Evolutionary conservation across 73 alveolate species (phyloP).

Genomic region (Paraurostyla sp.): DNA sequence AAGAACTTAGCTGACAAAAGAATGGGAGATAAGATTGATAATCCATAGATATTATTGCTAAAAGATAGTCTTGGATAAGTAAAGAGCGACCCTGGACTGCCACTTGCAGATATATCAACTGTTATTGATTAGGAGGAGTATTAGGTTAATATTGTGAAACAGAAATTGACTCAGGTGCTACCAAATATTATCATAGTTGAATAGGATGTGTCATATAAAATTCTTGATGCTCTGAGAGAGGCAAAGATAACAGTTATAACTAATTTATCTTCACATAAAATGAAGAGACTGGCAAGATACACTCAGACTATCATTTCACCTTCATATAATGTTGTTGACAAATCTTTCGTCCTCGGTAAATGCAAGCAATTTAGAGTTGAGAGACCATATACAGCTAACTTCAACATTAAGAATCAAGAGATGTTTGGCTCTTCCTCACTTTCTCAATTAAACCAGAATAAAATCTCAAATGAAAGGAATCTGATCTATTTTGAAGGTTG

Average conservation of each 20-base stretch:
- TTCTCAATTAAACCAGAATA: neutral
- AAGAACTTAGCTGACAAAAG: slow-evolving; percentile 85
- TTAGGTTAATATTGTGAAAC: slow-evolving; percentile 73
- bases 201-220: slow-evolving; percentile 72
- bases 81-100: slow-evolving; percentile 41
- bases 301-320: slow-evolving; percentile 58
- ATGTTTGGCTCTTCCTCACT: neutral
- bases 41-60: slow-evolving; percentile 79
- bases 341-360: slow-evolving; percentile 43
- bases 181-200: slow-evolving; percentile 89
- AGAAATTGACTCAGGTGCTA: slow-evolving; percentile 70
- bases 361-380: slow-evolving; percentile 41
- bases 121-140: slow-evolving; percentile 69
- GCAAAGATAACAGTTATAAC: slow-evolving; percentile 73
- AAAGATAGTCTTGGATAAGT: slow-evolving; percentile 61
- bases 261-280: slow-evolving; percentile 37
- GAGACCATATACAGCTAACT: neutral
- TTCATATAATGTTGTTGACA: slow-evolving; percentile 38
- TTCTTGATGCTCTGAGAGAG: slow-evolving; percentile 71
- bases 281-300: slow-evolving; percentile 42
- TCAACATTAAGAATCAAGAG: neutral
- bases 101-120: slow-evolving; percentile 64
- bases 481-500: slow-evolving; percentile 70
- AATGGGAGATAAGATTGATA: slow-evolving; percentile 76
- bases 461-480: slow-evolving; percentile 23